Percentiles rank a stretch among this genome's conserved stretches.
These are phyloP conservation scores for Chaetomium sp. DNA, from an alignment of 2,329 filamentous ascomycete species.

Conservation along the genomic window DNA sequence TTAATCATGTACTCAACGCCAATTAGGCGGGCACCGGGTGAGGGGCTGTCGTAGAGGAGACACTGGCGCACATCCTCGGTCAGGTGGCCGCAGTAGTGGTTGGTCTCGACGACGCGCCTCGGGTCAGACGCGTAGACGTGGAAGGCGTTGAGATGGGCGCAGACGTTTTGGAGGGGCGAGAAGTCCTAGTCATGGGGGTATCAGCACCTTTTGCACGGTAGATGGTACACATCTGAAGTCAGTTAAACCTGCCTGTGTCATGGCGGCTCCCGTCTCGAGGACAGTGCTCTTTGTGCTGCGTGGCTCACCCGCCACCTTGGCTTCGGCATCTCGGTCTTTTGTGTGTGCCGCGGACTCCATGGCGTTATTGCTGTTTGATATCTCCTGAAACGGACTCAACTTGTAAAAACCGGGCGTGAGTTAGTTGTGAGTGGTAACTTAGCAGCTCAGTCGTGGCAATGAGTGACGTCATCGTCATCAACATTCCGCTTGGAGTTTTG, in stretches of 20 bases:
- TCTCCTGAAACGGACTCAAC: not conserved
- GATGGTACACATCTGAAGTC: not conserved
- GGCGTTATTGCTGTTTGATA: not conserved
- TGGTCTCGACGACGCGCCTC: constrained; percentile 69
- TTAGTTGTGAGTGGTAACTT: not conserved
- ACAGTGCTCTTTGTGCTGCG: constrained; percentile 58
- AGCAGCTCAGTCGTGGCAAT: not conserved
- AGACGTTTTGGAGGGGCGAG: constrained; percentile 71
- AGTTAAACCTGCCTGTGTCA: constrained; percentile 53
- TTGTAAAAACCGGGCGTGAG: not conserved
- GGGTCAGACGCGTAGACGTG: constrained; percentile 79
- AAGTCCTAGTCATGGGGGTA: constrained; percentile 65
- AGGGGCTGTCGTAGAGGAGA: constrained; percentile 75
- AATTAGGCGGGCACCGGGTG: constrained; percentile 70
- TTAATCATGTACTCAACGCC: constrained; percentile 90
- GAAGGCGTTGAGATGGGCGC: constrained; percentile 84
- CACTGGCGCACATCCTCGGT: constrained; percentile 79
- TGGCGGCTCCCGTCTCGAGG: constrained; percentile 62
- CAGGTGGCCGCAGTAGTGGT: constrained; percentile 83
- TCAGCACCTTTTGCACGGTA: not conserved
- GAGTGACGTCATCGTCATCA: constrained; percentile 22
- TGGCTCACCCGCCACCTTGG: constrained; percentile 46
- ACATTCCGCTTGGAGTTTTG: not conserved
- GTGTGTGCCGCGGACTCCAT: constrained; percentile 8
- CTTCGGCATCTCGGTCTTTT: constrained; percentile 25